A percentile compares a stretch with the other conserved stretches of the same genome.
phyloP scores from a whole-genome alignment of 176 grass and related monocot genomes.

The Tillandsia leiboldiana region DNA sequence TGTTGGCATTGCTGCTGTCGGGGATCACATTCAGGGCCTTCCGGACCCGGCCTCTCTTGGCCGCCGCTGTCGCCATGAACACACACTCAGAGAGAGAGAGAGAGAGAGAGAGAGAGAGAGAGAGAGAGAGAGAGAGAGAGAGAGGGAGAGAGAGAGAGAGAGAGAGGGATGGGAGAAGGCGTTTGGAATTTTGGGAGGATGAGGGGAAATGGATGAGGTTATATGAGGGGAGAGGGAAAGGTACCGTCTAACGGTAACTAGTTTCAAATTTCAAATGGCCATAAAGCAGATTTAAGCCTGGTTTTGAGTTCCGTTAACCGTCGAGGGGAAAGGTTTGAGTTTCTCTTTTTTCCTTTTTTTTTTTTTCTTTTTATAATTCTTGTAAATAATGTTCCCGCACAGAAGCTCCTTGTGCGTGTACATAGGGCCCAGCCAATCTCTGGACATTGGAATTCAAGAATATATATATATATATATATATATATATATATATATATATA shows the following conservation, averaged over 20 bases:
- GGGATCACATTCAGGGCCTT: slow-evolving; percentile 52
- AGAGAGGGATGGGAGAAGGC: background rate
- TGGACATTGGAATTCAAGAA: too few species aligned
- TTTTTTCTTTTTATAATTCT: too few species aligned
- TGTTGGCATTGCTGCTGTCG: slow-evolving; percentile 64
- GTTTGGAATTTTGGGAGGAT: background rate
- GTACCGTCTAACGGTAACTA: slow-evolving; percentile 26
- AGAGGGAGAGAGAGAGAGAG: background rate
- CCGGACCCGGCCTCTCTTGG: slow-evolving; percentile 43
- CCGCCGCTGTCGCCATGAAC: slow-evolving; percentile 14
- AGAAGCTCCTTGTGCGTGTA: too few species aligned
- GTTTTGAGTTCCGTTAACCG: slow-evolving; percentile 7
- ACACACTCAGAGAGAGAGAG: background rate
- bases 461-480: too few species aligned
- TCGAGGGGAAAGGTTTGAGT: background rate
- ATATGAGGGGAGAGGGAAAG: slow-evolving; percentile 5
- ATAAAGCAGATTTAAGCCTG: slow-evolving; percentile 11
- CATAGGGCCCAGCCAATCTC: too few species aligned
- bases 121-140: background rate
- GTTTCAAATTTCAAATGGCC: slow-evolving; percentile 43
- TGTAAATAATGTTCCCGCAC: too few species aligned
- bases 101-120: background rate
- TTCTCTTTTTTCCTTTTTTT: background rate
- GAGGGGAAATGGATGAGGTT: background rate
- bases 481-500: too few species aligned